Base-by-base conservation (phyloP, 1,139 yeast genomes). In the Pichia sp. region DNA sequence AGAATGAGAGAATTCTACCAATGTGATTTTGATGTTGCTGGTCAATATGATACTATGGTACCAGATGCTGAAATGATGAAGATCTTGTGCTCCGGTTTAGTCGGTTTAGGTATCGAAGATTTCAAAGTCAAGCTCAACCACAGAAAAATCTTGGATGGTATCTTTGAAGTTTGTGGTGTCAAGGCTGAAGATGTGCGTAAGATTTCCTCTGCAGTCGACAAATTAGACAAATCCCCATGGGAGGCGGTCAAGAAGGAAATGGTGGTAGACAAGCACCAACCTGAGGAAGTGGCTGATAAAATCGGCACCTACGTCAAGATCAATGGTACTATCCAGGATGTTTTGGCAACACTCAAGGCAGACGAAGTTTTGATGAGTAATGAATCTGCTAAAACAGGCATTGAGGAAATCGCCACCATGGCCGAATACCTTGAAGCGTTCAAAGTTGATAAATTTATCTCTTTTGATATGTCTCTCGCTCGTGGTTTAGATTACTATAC, bases 1-100 rank as follows among this genome's bases (percentile, higher is more conserved):
- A 84, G 99, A 74, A 93, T 93, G 99, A 87, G 99, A 80, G 99
- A 93, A 73, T 93, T 93, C 67, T 93, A 93, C 73, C 99, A 93
- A 74, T 93, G 99, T 76, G 99, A 93, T 75, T 88, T 93, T 66
- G 99, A 93, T 71, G 78, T 93, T 67, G 99, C 99, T 41, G 99
- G 99, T 54, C 75, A 72, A 56, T 92, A 87, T 71, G 99, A 93
- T 67, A 68, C 84, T 45, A 93, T 93, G 99, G 95, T 93, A 48
- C 96, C 99, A 30, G 99, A 93, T 71, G 84, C 97, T 8, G 99
- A 93, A 74, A 78, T 87, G 58, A 79, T 93, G 72, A 81, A 87
- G 56, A 76, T 93, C 58, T 73, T 87, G 46, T 91, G 88, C 55
- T 96, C 90, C 70, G 97, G 97, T 55, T 79, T 93, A 64, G 80